phyloP scores from a whole-genome alignment of 192 early-diverging fungal species.

The Mortierella antarctica region DNA sequence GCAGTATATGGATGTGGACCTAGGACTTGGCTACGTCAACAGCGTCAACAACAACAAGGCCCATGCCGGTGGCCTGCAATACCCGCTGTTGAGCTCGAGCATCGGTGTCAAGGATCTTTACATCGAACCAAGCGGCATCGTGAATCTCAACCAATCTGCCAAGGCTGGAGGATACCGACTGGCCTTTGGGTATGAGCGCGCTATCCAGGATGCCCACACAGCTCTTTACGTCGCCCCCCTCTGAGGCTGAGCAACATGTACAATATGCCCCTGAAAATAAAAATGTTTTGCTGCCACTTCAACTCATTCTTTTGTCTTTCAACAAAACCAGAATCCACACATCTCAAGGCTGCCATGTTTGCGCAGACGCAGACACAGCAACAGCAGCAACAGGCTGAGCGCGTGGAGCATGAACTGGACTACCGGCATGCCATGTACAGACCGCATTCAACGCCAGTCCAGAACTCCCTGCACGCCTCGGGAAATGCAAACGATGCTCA shows the following conservation, averaged over 20 bases:
- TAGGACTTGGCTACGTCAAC: slow-evolving; percentile 48
- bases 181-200: slow-evolving; percentile 42
- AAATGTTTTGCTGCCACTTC: no score
- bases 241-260: background rate
- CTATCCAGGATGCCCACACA: slow-evolving; percentile 46
- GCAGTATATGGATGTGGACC: slow-evolving; percentile 47
- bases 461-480: no score
- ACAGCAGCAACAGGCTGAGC: no score
- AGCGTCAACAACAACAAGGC: slow-evolving; percentile 56
- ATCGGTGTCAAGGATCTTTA: slow-evolving; percentile 50
- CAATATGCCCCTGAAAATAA: background rate
- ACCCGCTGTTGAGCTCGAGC: slow-evolving; percentile 42
- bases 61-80: slow-evolving; percentile 45
- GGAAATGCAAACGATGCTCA: no score
- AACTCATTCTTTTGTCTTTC: no score
- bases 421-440: background rate
- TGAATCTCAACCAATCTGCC: slow-evolving; percentile 16
- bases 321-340: no score
- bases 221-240: slow-evolving; percentile 18
- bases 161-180: slow-evolving; percentile 48
- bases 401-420: background rate
- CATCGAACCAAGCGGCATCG: slow-evolving; percentile 18
- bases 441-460: no score
- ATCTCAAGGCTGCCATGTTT: no score
- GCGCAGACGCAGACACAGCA: no score